Evolutionary conservation across 1,284 basidiomycete species (phyloP).

Genomic region (Wallemia hederae): DNA sequence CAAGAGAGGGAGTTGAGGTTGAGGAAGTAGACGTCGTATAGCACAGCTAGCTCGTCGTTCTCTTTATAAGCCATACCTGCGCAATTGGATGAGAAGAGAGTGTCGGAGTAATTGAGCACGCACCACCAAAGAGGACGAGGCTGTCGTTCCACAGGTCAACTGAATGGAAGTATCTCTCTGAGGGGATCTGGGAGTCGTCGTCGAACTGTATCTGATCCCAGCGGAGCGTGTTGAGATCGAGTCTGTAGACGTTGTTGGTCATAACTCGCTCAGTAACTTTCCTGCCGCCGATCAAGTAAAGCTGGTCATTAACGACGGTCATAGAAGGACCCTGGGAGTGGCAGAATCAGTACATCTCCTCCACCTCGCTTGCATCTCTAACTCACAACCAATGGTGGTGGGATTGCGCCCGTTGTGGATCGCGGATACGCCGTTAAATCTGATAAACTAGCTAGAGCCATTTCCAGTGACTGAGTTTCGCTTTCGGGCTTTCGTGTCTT

Average conservation of each 20-base stretch:
- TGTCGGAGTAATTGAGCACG: conserved; percentile 31
- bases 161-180: conserved; percentile 53
- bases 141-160: conserved; percentile 66
- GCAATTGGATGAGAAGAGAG: not conserved
- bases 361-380: too few species aligned
- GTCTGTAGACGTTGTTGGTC: conserved; percentile 59
- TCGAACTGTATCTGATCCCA: conserved; percentile 42
- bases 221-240: conserved; percentile 42
- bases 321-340: conserved; percentile 41
- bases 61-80: conserved; percentile 3
- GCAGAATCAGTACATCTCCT: conserved; percentile 1
- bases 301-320: conserved; percentile 47
- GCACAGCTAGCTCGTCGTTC: conserved; percentile 32
- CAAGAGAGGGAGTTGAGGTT: conserved; percentile 39
- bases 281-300: conserved; percentile 71
- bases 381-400: not conserved
- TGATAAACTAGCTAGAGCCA: not conserved
- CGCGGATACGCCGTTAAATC: not conserved
- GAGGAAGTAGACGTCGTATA: conserved; percentile 61
- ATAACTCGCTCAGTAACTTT: conserved; percentile 57
- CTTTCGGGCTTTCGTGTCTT: not conserved
- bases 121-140: conserved; percentile 77
- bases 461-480: not conserved
- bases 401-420: not conserved
- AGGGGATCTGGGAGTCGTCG: conserved; percentile 26